These are phyloP conservation scores for Ceratocystiopsis sp. DNA, from an alignment of 2,329 filamentous ascomycete genomes.

Conservation along the genomic window DNA sequence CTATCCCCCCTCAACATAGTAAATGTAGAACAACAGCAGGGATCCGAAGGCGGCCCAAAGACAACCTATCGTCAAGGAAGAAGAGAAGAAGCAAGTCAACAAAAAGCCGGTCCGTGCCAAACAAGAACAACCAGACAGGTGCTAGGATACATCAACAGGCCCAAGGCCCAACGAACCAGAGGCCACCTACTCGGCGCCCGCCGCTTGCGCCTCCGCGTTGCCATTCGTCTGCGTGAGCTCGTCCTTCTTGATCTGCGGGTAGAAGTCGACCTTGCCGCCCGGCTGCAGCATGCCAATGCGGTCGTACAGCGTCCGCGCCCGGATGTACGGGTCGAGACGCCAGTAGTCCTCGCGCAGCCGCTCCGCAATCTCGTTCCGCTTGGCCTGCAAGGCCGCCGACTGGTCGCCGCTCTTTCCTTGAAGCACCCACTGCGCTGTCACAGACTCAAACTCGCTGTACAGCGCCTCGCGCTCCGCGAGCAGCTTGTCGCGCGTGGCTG, in stretches of 20 bases:
- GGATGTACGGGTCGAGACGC: conserved; percentile 71
- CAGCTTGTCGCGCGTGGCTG: conserved; percentile 43
- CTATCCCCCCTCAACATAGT: no score
- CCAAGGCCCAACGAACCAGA: background rate
- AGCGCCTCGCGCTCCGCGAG: conserved; percentile 45
- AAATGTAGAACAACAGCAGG: no score
- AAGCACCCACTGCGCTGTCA: conserved; percentile 60
- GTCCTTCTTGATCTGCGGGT: conserved; percentile 21
- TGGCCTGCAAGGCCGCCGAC: conserved; percentile 31
- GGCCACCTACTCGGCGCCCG: conserved; percentile 25
- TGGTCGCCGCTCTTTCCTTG: conserved; percentile 26
- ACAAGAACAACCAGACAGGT: no score
- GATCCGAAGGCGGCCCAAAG: no score
- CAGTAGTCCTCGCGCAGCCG: conserved; percentile 65
- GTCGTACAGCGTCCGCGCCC: conserved; percentile 74
- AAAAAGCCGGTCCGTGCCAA: no score
- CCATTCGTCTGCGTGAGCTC: conserved; percentile 8
- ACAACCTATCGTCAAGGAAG: no score
- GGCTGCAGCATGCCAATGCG: conserved; percentile 53
- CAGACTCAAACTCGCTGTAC: conserved; percentile 56
- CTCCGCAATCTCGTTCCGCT: conserved; percentile 44
- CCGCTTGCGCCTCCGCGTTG: conserved; percentile 16
- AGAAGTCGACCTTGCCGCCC: conserved; percentile 56
- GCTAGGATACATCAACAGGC: no score
- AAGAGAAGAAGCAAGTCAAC: no score